Evolutionary conservation across 768 basidiomycete species (phyloP).

Genomic region (Termitomyces sp.): DNA sequence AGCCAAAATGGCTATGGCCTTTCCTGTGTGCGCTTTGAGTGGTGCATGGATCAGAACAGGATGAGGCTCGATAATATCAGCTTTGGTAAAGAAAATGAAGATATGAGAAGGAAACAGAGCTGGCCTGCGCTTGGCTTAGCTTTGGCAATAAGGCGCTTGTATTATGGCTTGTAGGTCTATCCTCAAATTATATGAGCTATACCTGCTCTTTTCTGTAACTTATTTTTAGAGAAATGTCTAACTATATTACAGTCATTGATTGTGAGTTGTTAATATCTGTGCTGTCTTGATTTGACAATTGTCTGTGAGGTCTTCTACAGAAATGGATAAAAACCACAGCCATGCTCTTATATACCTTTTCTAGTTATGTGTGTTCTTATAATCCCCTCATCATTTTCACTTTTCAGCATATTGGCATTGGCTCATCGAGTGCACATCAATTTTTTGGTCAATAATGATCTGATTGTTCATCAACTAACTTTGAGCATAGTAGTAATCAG

Average conservation of each 20-base stretch:
- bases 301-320: too few relatives aligned
- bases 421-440: too few relatives aligned
- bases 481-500: too few relatives aligned
- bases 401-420: too few relatives aligned
- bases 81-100: constrained; percentile 7
- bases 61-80: constrained; percentile 25
- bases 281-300: too few relatives aligned
- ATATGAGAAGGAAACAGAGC: constrained; percentile 1
- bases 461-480: too few relatives aligned
- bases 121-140: not conserved
- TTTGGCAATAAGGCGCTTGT: not conserved
- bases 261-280: too few relatives aligned
- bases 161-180: not conserved
- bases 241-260: not conserved
- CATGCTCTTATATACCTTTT: too few relatives aligned
- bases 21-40: constrained; percentile 50
- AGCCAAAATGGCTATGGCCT: constrained; percentile 55
- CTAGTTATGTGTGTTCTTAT: too few relatives aligned
- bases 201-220: not conserved
- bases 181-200: not conserved
- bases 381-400: too few relatives aligned
- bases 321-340: too few relatives aligned
- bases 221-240: not conserved
- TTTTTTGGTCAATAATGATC: too few relatives aligned
- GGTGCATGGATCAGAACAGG: constrained; percentile 61